Base-by-base conservation (phyloP, 495 filamentous ascomycete species). In the Neurospora sp. region DNA sequence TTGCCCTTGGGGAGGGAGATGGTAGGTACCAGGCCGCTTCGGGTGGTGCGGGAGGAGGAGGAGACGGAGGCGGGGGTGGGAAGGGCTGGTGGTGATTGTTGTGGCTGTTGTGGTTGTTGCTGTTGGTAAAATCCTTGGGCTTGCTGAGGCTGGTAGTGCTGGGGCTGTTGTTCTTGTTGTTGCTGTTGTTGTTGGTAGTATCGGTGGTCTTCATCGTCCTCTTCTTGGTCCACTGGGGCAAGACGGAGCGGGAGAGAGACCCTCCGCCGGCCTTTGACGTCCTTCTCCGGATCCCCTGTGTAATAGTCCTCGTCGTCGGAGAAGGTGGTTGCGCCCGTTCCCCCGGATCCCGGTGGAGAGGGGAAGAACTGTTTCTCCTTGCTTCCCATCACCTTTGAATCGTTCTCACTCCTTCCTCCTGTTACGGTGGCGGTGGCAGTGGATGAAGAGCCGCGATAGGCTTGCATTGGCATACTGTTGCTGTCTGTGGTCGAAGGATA, bases 331-430 rank as follows among this genome's bases (percentile, higher is more conserved):
- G 22, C 22, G 7, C 27, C 53, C 14, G 53, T 66, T 66, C 53
- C 27, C 27, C 53, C 53, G 3, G 53, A 66, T 37, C 27, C 53
- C 27, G 53, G 53, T 18, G 53, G 27, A 66, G 53, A 66, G 3
- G 53, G 27, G 27, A 66, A 35, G 27, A 31, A 35, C 27, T 66
- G 53, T 27, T 66, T 66, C 6, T 66, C 53, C 18, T 66, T 66
- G 27, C 53, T 66, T 66, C 53, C 27, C 53, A 18, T 66, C 14
- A 74, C 27, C 68, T 59, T 38, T 69, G 75, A 4, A 74, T 70
- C 41, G 7, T 46, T 46, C 8, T 11, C 42, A 9, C 42, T 46
- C 69, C 70, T 40, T 38, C 11, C 68, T 73, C 70, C 66, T 72
- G 70, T 11, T 41, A 68, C 35, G 27, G 41, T 37, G 70, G 70